Base-by-base conservation (phyloP, 2,329 filamentous ascomycete genomes). In the Aspergillus japonicus region DNA sequence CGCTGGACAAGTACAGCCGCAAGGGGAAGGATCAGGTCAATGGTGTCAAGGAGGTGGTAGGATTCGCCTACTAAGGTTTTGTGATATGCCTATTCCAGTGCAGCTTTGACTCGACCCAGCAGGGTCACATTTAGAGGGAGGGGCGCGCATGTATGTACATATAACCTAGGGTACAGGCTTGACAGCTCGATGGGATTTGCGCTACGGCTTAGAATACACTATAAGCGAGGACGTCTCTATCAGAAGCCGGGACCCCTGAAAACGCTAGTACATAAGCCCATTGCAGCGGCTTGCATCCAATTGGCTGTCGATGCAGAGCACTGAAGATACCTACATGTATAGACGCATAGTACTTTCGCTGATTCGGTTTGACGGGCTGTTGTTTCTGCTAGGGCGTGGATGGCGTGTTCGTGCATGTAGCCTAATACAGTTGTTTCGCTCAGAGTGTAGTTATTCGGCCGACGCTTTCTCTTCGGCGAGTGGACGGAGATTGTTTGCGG, bases 1-100 rank as follows among this genome's bases (percentile, higher is more conserved):
- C 95, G 0, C 80, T 99, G 10, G 87, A 96, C 61, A 88, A 83
- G 67, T 91, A 84, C 54, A 66, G 70, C 50, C 42, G 56, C 48
- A 50, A 48, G 14, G 16, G 24, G 12, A 31, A 39, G 44, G 54
- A 53, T 4, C 44, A 59, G 8, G 50, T 59, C n/a, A 63, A 66
- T 50, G 59, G 61, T 21, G 48, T 50, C 48, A 55, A 47, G 31
- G 54, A 56, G 60, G 50, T 53, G 59, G 54, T 47, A 57, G 35
- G 16, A 42, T 42, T 16, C 39, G 39, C 19, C 16, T 19, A n/a
- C 26, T 26, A 26, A 26, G 7, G 39, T 12, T 42, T 42, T 42
- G 39, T n/a, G 39, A 7, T 42, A 47, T 47, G 24, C 44, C 31
- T 51, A 23, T 7, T 52, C n/a, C 8, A n/a, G 6, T 51, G 35